Base-by-base conservation (phyloP, 345 rosid species). In the Camelina sativa region DNA sequence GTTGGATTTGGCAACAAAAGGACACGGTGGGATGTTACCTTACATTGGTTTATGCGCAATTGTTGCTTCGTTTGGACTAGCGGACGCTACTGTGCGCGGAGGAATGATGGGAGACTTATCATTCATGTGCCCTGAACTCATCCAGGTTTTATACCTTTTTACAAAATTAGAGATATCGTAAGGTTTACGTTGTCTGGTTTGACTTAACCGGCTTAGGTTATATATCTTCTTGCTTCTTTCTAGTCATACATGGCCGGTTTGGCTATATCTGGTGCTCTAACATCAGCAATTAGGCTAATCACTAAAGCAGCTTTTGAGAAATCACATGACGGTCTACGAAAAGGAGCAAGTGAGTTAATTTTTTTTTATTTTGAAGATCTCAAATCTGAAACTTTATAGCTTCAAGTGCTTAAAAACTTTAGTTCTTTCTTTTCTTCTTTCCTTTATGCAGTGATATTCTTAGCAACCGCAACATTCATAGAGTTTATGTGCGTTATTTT, bases 81-180 rank as follows among this genome's bases (percentile, higher is more conserved):
- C 93, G 16, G 96, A 94, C 77, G 98, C 96, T 8, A 77, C 61
- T 62, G 91, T 88, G 54, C 89, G 86, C 70, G 97, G 98, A 66
- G 97, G 98, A 55, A 89, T 93, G 89, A 83, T 89, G 38, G 98
- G 97, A 7, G 98, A 93, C 48, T 64, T 91, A 17, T 85, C 91
- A 11, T 84, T 94, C 81, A 94, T 94, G 97, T 82, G 80, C 61
- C 93, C 96, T 58, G 97, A 90, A 47, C 84, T 94, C 71, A 83
- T 94, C 69, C 98, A 91, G 89, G 97, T 68, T 88, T 53, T 13
- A 8, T 43, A 32, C 9, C 7, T 12, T 25, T 47, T 44, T 25
- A 57, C 16, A 48, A 1, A 40, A 48, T 15, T 67, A 28, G 25
- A 52, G n/a, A 69, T 41, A 8, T 41, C 40, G 1, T 20, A 0